These are phyloP conservation scores for Geranium brycei DNA, from an alignment of 345 rosid species.

Conservation along the genomic window DNA sequence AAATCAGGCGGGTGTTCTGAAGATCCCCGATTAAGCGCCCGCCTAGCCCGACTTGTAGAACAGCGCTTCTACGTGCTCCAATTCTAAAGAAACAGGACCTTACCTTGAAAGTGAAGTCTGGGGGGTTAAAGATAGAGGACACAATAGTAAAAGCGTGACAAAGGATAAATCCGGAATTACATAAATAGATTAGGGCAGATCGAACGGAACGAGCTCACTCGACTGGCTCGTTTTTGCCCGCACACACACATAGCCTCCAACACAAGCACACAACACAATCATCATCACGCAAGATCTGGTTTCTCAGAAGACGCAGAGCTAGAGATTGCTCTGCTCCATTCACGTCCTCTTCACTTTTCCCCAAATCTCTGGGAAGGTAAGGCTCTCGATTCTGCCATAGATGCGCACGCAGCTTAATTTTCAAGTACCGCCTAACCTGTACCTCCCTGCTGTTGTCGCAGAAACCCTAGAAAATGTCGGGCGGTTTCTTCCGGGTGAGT, in stretches of 20 bases:
- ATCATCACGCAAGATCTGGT: background rate
- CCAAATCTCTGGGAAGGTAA: background rate
- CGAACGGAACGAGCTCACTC: background rate
- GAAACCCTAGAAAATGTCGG: slow-evolving; percentile 48
- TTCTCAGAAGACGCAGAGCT: background rate
- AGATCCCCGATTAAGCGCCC: too few relatives aligned
- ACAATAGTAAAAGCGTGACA: background rate
- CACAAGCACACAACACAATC: background rate
- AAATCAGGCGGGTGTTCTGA: too few relatives aligned
- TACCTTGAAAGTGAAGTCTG: too few relatives aligned
- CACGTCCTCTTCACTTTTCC: slow-evolving; percentile 2
- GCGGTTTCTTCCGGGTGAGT: slow-evolving; percentile 65
- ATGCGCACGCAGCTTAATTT: background rate
- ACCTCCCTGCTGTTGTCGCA: background rate
- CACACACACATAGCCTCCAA: background rate
- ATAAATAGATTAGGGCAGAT: background rate
- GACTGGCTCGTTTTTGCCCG: background rate
- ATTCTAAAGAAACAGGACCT: too few relatives aligned
- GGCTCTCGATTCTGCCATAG: background rate
- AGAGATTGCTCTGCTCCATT: slow-evolving; percentile 23
- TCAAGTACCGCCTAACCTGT: slow-evolving; percentile 4
- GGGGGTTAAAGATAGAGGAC: background rate
- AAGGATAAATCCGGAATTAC: background rate
- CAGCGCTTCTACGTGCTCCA: too few relatives aligned
- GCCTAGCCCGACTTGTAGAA: too few relatives aligned